Evolutionary conservation across 495 filamentous ascomycete genomes (phyloP).

Genomic region (Lasiosphaeria ovina): DNA sequence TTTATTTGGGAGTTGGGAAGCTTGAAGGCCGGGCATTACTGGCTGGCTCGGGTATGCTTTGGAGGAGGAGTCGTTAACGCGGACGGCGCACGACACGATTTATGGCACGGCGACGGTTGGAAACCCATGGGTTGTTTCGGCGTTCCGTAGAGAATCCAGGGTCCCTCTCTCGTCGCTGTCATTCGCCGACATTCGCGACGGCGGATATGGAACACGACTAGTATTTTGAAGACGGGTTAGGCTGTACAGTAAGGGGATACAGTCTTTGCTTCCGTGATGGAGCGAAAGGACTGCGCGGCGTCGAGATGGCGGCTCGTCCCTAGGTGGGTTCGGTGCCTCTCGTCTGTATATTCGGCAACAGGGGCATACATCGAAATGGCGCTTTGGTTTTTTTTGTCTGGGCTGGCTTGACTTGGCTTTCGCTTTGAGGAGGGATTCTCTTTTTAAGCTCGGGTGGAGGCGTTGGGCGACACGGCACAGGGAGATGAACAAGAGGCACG

Average conservation of each 20-base stretch:
- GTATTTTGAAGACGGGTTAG: conserved; percentile 27
- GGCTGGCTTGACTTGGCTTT: background rate
- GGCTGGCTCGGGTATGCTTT: background rate
- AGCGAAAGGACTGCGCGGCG: background rate
- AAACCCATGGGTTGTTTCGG: conserved; percentile 4
- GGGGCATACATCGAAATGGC: conserved; percentile 29
- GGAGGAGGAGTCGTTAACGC: background rate
- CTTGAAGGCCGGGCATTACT: background rate
- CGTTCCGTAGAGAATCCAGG: background rate
- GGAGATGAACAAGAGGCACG: conserved; percentile 1
- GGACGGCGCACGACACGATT: background rate
- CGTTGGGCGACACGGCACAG: background rate
- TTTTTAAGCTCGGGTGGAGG: conserved; percentile 6
- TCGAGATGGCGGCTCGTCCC: background rate
- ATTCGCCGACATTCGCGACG: conserved; percentile 37
- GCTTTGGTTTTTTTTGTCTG: conserved; percentile 14
- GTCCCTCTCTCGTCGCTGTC: conserved; percentile 17
- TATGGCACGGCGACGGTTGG: conserved; percentile 1
- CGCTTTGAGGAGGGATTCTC: background rate
- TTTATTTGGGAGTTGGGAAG: background rate
- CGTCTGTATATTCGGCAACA: conserved; percentile 26
- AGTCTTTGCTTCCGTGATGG: conserved; percentile 8
- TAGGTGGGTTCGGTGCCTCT: background rate
- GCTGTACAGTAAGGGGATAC: conserved; percentile 27
- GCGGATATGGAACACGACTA: background rate